phyloP scores from a whole-genome alignment of 768 basidiomycete genomes.

The Leccinum pellstonianum region DNA sequence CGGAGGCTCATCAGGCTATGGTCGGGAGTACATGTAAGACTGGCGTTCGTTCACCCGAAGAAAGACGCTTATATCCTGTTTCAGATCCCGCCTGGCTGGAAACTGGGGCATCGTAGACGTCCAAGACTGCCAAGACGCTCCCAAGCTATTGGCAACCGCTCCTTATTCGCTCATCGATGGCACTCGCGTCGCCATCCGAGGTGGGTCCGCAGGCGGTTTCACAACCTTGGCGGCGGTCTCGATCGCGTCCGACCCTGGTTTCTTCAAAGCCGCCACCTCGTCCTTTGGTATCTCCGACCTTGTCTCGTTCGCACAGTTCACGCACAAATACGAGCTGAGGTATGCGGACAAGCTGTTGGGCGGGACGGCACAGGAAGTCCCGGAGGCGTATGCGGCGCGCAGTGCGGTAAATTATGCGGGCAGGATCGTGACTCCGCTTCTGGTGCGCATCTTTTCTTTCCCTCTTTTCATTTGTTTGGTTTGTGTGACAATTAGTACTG shows the following conservation, averaged over 20 bases:
- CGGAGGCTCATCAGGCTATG: conserved; percentile 73
- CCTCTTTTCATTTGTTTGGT: neutral
- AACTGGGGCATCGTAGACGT: conserved; percentile 79
- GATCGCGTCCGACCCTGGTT: conserved; percentile 39
- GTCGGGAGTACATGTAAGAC: conserved; percentile 57
- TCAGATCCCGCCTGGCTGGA: conserved; percentile 50
- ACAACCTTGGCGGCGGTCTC: conserved; percentile 55
- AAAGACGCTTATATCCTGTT: neutral
- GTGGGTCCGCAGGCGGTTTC: conserved; percentile 72
- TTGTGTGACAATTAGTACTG: neutral
- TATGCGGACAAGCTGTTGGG: conserved; percentile 70
- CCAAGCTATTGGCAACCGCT: conserved; percentile 43
- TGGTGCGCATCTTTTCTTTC: conserved; percentile 43
- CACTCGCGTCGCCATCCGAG: conserved; percentile 65
- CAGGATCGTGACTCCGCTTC: conserved; percentile 58
- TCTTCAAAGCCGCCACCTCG: conserved; percentile 60
- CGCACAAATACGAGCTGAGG: conserved; percentile 70
- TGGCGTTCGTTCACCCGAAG: neutral
- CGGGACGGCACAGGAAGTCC: conserved; percentile 49
- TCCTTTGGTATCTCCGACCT: conserved; percentile 73
- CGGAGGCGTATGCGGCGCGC: conserved; percentile 55
- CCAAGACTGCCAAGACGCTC: conserved; percentile 59
- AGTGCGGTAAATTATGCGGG: conserved; percentile 64
- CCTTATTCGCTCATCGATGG: conserved; percentile 59
- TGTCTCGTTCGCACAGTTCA: conserved; percentile 51